Percentiles rank a stretch among this genome's conserved stretches.
Evolutionary conservation across 257 asterid genomes (phyloP).

Genomic region (Capsicum pubescens): DNA sequence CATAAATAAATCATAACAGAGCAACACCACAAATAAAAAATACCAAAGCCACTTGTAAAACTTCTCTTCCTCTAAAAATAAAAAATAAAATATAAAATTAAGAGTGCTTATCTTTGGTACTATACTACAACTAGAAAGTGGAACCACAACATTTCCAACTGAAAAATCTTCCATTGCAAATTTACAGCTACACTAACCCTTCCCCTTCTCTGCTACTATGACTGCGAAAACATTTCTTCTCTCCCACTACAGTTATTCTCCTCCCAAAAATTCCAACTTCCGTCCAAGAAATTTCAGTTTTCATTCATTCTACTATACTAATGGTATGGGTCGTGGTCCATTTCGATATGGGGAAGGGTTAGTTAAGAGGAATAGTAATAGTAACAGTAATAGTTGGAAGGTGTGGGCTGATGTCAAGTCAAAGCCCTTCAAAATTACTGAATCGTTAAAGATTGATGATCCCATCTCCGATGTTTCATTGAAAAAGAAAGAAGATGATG

Average conservation of each 20-base stretch:
- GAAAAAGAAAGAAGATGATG: constrained; percentile 33
- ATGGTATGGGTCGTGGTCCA: constrained; percentile 15
- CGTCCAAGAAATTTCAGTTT: constrained; percentile 29
- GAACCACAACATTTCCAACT: no score
- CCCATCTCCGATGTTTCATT: constrained; percentile 37
- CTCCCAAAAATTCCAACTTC: constrained; percentile 38
- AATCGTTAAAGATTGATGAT: constrained; percentile 29
- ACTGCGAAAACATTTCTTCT: constrained; percentile 63
- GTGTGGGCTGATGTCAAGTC: constrained; percentile 68
- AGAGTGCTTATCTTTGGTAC: no score
- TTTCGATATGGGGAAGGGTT: constrained; percentile 34
- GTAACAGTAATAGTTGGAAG: constrained; percentile 42
- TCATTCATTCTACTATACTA: neutral
- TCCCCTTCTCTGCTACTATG: constrained; percentile 47
- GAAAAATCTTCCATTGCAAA: no score
- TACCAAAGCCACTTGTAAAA: neutral
- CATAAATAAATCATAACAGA: neutral
- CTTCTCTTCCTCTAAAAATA: no score
- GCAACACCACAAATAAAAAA: neutral
- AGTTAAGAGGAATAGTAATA: constrained; percentile 33
- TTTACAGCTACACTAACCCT: no score
- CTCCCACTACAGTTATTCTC: constrained; percentile 47
- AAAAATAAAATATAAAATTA: no score
- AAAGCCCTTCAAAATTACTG: constrained; percentile 52
- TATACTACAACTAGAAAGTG: no score